Evolutionary conservation across 805 yeast genomes (phyloP).

Genomic region (Schwanniomyces occidentalis): DNA sequence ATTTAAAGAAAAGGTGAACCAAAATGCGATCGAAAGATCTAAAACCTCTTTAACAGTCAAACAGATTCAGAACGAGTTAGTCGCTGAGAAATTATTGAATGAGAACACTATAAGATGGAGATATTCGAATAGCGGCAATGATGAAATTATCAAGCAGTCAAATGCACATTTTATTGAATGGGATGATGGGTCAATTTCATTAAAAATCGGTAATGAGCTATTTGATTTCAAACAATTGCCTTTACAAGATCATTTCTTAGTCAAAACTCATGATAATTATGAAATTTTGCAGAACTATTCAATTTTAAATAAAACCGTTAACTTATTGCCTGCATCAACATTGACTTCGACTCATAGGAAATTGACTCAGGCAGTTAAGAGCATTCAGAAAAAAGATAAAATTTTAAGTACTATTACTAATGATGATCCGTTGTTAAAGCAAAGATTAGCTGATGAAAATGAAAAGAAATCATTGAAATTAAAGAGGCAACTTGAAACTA

Average conservation of each 20-base stretch:
- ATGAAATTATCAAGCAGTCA: conserved; percentile 78
- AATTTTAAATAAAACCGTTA: conserved; percentile 62
- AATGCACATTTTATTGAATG: conserved; percentile 90
- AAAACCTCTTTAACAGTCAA: conserved; percentile 33
- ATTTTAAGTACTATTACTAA: conserved; percentile 55
- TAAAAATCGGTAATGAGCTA: conserved; percentile 83
- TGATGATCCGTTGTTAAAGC: conserved; percentile 69
- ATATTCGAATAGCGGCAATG: conserved; percentile 71
- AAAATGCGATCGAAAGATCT: conserved; percentile 32
- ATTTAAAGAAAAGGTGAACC: conserved; percentile 53
- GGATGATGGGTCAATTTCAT: conserved; percentile 88
- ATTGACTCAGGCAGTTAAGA: conserved; percentile 68
- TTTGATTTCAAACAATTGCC: conserved; percentile 74
- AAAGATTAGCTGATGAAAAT: conserved; percentile 64
- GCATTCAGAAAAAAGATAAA: conserved; percentile 46
- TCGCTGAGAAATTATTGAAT: conserved; percentile 66
- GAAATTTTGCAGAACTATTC: conserved; percentile 71
- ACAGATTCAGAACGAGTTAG: conserved; percentile 45
- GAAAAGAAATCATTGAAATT: conserved; percentile 57
- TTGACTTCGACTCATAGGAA: conserved; percentile 77
- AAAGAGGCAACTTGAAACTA: conserved; percentile 66
- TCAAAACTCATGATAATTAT: conserved; percentile 67
- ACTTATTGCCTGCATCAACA: conserved; percentile 89
- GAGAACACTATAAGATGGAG: conserved; percentile 95
- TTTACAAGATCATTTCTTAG: conserved; percentile 68